Evolutionary conservation across 2,329 filamentous ascomycete species (phyloP).

Genomic region (Colletotrichum kahawae): DNA sequence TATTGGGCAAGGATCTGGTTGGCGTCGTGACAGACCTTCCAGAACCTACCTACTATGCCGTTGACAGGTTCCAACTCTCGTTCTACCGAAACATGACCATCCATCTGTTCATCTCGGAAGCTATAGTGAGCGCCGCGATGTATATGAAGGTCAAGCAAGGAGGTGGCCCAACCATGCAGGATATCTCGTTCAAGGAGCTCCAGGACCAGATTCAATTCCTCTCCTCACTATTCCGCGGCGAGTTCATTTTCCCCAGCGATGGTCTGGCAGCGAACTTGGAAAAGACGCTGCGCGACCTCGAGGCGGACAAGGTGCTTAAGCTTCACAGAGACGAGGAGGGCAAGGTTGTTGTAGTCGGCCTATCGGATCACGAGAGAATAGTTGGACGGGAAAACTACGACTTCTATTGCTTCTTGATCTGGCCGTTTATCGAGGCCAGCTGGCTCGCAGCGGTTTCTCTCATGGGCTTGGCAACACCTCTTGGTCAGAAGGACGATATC

Average conservation of each 20-base stretch:
- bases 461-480: constrained; percentile 82
- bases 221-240: constrained; percentile 90
- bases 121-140: constrained; percentile 86
- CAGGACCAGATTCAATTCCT: constrained; percentile 85
- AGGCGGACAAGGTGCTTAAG: constrained; percentile 78
- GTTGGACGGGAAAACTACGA: constrained; percentile 93
- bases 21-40: constrained; percentile 79
- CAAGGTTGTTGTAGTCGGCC: constrained; percentile 70
- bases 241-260: constrained; percentile 95
- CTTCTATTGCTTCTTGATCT: constrained; percentile 98
- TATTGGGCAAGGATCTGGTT: constrained; percentile 88
- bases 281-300: constrained; percentile 77
- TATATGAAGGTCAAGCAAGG: constrained; percentile 92
- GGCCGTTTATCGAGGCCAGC: constrained; percentile 94
- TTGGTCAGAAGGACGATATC: constrained; percentile 59
- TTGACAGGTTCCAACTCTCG: constrained; percentile 94
- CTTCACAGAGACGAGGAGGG: constrained; percentile 63
- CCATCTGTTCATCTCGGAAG: constrained; percentile 93
- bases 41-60: constrained; percentile 92
- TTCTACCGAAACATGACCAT: constrained; percentile 99
- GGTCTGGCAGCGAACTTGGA: constrained; percentile 82
- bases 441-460: constrained; percentile 92
- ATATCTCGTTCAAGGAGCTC: constrained; percentile 77
- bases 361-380: constrained; percentile 77
- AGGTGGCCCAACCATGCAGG: constrained; percentile 81